phyloP scores from a whole-genome alignment of 2,329 filamentous ascomycete genomes.

The Cladosporium sp. region DNA sequence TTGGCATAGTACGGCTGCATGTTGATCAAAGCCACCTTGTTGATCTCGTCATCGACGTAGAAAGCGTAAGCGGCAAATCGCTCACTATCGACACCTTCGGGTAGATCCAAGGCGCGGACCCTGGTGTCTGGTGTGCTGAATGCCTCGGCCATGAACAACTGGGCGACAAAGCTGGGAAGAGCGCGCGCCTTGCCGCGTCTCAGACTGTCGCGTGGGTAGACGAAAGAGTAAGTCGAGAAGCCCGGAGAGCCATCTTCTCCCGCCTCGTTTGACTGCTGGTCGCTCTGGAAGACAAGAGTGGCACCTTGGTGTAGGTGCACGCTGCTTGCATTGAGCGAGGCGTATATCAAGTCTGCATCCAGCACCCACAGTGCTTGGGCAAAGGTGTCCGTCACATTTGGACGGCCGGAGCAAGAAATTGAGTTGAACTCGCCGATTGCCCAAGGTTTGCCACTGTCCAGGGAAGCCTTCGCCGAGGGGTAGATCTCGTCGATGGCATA shows the following conservation, averaged over 20 bases:
- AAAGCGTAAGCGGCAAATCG: constrained; percentile 35
- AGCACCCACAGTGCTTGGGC: constrained; percentile 46
- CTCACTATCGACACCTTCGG: constrained; percentile 28
- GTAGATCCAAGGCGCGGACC: constrained; percentile 28
- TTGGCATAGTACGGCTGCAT: constrained; percentile 35
- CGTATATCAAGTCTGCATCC: constrained; percentile 44
- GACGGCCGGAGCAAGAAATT: constrained; percentile 44
- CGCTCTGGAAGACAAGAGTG: constrained; percentile 35
- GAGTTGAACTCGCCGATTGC: constrained; percentile 47
- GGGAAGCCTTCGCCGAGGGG: constrained; percentile 33
- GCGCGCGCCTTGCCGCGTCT: constrained; percentile 32
- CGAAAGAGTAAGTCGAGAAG: constrained; percentile 35
- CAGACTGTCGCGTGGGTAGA: constrained; percentile 32
- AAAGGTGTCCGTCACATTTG: constrained; percentile 46
- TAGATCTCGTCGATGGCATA: constrained; percentile 36
- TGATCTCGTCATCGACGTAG: constrained; percentile 28
- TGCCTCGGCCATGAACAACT: constrained; percentile 35
- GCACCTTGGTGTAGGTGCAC: constrained; percentile 42
- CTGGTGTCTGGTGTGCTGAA: constrained; percentile 32
- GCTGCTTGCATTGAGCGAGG: constrained; percentile 42
- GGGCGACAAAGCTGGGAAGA: constrained; percentile 32
- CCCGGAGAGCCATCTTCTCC: constrained; percentile 33
- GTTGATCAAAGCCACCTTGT: constrained; percentile 35
- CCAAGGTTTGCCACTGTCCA: constrained; percentile 33
- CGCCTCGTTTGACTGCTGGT: constrained; percentile 33